phyloP scores from a whole-genome alignment of 1,284 basidiomycete genomes.

The Fomitiporia mediterranea region DNA sequence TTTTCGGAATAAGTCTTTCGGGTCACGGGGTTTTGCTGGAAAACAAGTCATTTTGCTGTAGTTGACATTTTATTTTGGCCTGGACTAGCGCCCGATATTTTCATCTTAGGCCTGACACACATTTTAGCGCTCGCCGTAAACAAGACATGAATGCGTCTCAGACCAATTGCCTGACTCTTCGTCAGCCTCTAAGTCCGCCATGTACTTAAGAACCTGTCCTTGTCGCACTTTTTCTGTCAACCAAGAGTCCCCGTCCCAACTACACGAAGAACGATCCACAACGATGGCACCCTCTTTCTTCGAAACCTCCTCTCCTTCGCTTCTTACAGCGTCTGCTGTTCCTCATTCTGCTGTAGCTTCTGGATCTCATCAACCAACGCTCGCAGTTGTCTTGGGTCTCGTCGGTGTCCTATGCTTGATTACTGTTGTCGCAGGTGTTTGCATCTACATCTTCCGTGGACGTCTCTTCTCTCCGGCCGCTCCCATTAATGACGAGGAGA shows the following conservation, averaged over 20 bases:
- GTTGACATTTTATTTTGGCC: no score
- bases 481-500: no score
- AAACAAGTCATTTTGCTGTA: no score
- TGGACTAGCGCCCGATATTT: no score
- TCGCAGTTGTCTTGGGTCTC: slow-evolving; percentile 4
- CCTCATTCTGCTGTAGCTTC: background rate
- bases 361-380: background rate
- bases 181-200: no score
- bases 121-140: no score
- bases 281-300: slow-evolving; percentile 12
- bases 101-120: no score
- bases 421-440: background rate
- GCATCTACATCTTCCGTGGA: slow-evolving; percentile 9
- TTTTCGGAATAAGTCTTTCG: no score
- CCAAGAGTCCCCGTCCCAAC: no score
- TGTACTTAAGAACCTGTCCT: no score
- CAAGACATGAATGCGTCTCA: background rate
- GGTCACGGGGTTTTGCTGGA: no score
- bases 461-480: slow-evolving; percentile 1
- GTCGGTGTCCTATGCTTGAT: background rate
- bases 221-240: no score
- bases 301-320: background rate
- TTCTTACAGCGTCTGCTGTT: background rate
- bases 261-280: background rate
- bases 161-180: background rate